Conservation (phyloP, 257 asterid genomes). For the Voacanga thouarsii region DNA sequence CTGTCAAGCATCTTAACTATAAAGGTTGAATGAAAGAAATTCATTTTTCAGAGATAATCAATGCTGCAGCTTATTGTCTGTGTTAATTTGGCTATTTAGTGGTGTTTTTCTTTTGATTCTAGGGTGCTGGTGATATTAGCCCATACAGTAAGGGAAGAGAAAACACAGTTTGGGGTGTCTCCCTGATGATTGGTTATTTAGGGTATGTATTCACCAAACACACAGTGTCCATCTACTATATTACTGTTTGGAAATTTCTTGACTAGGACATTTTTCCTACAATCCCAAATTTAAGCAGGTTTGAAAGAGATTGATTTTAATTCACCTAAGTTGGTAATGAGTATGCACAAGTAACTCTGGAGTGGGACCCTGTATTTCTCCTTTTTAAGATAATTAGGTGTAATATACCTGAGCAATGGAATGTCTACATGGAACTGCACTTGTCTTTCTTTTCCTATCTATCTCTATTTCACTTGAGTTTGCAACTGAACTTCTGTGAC, state of each 20-base stretch:
- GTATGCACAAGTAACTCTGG: not conserved
- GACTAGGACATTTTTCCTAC: not conserved
- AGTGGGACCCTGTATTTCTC: not conserved
- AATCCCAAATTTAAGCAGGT: constrained; percentile 1
- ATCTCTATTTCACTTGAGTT: not conserved
- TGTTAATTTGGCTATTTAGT: not conserved
- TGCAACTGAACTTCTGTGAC: not conserved
- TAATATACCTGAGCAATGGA: not conserved
- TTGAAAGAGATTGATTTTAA: not conserved
- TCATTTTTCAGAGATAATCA: no score
- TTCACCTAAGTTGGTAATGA: not conserved
- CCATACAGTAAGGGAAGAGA: constrained; percentile 84
- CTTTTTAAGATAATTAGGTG: not conserved
- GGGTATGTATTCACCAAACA: constrained; percentile 58
- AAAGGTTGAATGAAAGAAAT: no score
- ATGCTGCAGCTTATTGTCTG: no score
- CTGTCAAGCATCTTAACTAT: no score
- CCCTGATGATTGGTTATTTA: constrained; percentile 94
- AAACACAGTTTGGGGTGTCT: constrained; percentile 98
- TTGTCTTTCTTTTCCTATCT: not conserved
- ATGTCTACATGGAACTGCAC: not conserved
- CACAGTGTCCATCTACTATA: not conserved
- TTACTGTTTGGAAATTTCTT: not conserved
- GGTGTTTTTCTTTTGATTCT: constrained; percentile 25
- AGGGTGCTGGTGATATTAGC: constrained; percentile 82